Conservation (phyloP, 2,329 filamentous ascomycete species). For the Chaetomium sp. region DNA sequence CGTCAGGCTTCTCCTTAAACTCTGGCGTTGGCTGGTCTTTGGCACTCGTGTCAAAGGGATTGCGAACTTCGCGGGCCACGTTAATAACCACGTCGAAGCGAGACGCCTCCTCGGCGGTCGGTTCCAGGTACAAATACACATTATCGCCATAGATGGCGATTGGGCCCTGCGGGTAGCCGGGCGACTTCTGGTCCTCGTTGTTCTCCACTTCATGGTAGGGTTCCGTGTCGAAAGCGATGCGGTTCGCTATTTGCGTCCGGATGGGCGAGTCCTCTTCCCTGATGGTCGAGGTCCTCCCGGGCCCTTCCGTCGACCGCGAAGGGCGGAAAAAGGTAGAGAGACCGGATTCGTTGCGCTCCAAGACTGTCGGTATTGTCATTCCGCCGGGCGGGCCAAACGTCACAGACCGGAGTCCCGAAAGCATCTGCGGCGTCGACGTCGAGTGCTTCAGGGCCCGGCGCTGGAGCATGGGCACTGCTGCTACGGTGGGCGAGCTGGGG, state of each 20-base stretch:
- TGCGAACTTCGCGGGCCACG: conserved; percentile 73
- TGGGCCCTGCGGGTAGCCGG: conserved; percentile 74
- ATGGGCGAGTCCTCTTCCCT: conserved; percentile 54
- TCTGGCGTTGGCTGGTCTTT: conserved; percentile 25
- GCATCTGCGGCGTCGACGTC: conserved; percentile 60
- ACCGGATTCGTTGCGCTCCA: conserved; percentile 54
- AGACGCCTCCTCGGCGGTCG: conserved; percentile 68
- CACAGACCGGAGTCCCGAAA: conserved; percentile 51
- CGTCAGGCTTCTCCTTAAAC: conserved; percentile 26
- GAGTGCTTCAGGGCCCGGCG: conserved; percentile 60
- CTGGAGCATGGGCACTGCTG: conserved; percentile 48
- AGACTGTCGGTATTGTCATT: conserved; percentile 56
- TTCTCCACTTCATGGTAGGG: conserved; percentile 61
- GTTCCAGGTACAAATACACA: conserved; percentile 74
- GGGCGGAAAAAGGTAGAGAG: conserved; percentile 53
- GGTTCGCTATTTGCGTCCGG: conserved; percentile 54
- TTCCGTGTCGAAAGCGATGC: conserved; percentile 52
- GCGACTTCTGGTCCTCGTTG: conserved; percentile 72
- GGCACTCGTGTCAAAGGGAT: conserved; percentile 53
- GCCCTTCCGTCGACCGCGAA: conserved; percentile 32
- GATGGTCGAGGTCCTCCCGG: conserved; percentile 37
- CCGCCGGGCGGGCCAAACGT: conserved; percentile 56
- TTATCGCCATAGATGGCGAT: conserved; percentile 75
- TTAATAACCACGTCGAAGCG: conserved; percentile 80
- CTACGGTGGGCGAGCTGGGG: conserved; percentile 48